phyloP scores from a whole-genome alignment of 148 eudicot species.

The Silene latifolia region DNA sequence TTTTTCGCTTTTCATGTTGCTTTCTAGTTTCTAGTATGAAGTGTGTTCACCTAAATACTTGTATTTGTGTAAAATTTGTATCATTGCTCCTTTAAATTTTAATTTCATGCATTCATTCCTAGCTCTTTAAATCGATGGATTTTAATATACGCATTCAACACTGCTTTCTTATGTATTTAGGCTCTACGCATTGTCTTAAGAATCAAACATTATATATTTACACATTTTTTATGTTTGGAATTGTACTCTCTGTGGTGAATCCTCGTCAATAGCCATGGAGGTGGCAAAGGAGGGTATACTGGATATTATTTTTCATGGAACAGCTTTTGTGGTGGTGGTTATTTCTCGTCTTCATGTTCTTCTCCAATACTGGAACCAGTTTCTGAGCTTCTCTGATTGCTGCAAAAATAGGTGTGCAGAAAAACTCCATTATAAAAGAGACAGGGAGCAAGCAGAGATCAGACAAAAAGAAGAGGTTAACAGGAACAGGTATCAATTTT shows the following conservation, averaged over 20 bases:
- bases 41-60: not conserved
- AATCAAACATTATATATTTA: not conserved
- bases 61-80: slow-evolving; percentile 1
- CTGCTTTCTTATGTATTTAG: too few relatives aligned
- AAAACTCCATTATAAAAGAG: slow-evolving; percentile 64
- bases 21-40: not conserved
- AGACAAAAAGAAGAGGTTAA: slow-evolving; percentile 35
- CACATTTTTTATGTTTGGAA: not conserved
- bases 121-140: not conserved
- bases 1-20: slow-evolving; percentile 6
- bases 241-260: not conserved
- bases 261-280: not conserved
- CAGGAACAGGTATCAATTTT: slow-evolving; percentile 46
- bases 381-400: slow-evolving; percentile 8
- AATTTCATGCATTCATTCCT: not conserved
- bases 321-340: not conserved
- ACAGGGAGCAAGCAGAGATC: slow-evolving; percentile 39
- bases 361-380: not conserved
- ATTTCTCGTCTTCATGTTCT: not conserved
- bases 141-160: too few relatives aligned
- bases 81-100: not conserved
- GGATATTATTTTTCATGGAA: not conserved
- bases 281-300: not conserved
- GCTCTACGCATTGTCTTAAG: not conserved
- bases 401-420: slow-evolving; percentile 60